A percentile compares a stretch with the other conserved stretches of the same genome.
phyloP scores from a whole-genome alignment of 2,329 filamentous ascomycete genomes.

The Cytospora piceicola region DNA sequence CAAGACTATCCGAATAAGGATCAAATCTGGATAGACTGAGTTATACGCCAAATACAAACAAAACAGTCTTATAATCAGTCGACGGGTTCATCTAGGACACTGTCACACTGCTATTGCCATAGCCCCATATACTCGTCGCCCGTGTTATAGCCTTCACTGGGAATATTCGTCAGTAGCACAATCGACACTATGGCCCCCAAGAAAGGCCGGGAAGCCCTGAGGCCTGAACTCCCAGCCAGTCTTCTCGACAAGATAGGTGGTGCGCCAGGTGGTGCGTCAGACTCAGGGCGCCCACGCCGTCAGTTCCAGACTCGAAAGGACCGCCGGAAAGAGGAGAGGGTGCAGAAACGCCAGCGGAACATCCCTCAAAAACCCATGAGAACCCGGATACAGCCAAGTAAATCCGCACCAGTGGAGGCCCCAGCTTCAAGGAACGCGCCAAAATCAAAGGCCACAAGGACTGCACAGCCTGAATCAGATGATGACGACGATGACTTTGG shows the following conservation, averaged over 20 bases:
- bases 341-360: constrained; percentile 53
- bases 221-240: constrained; percentile 47
- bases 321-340: constrained; percentile 67
- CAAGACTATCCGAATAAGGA: too few species aligned
- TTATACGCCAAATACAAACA: background rate
- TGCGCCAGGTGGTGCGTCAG: constrained; percentile 15
- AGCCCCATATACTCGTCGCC: background rate
- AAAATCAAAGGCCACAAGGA: constrained; percentile 10
- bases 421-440: background rate
- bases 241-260: constrained; percentile 50
- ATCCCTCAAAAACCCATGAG: constrained; percentile 27
- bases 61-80: background rate
- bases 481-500: constrained; percentile 34
- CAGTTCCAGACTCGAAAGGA: constrained; percentile 58
- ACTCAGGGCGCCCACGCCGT: constrained; percentile 25
- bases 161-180: constrained; percentile 31
- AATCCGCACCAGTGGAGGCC: background rate
- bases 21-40: background rate
- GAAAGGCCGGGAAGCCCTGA: constrained; percentile 19
- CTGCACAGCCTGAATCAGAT: constrained; percentile 32
- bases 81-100: background rate
- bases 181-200: constrained; percentile 33
- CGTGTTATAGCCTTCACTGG: background rate
- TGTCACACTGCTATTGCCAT: background rate
- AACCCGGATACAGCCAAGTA: constrained; percentile 1